phyloP scores from a whole-genome alignment of 108 stramenopile species.

The Craspedostauros australis region DNA sequence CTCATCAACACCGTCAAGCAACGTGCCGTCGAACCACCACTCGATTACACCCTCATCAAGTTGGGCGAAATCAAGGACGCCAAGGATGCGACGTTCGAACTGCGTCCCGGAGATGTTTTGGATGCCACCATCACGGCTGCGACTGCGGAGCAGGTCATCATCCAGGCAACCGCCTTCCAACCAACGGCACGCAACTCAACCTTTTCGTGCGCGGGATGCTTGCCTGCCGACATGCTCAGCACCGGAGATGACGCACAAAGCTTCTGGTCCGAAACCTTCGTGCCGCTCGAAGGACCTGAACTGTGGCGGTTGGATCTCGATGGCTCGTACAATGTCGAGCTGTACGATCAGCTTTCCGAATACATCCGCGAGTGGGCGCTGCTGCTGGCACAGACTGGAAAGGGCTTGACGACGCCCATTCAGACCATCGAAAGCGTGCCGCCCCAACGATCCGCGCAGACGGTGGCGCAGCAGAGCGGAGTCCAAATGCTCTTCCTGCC shows the following conservation, averaged over 20 bases:
- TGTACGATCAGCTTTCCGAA: conserved; percentile 35
- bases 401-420: conserved; percentile 75
- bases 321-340: background rate
- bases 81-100: conserved; percentile 11
- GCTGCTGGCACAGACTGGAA: conserved; percentile 33
- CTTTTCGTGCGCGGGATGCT: conserved; percentile 12
- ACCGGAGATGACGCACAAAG: conserved; percentile 21
- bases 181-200: conserved; percentile 43
- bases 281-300: conserved; percentile 74
- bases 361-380: conserved; percentile 67
- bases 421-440: conserved; percentile 15
- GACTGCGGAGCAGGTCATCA: conserved; percentile 20
- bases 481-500: conserved; percentile 60
- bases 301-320: conserved; percentile 36
- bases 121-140: conserved; percentile 35
- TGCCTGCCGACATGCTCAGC: conserved; percentile 7
- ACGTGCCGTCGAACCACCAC: conserved; percentile 34
- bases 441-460: conserved; percentile 13
- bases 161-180: conserved; percentile 40
- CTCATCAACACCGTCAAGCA: conserved; percentile 40
- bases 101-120: conserved; percentile 54
- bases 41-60: conserved; percentile 82
- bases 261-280: conserved; percentile 64
- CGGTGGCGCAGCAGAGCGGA: conserved; percentile 35
- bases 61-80: conserved; percentile 42